phyloP scores from a whole-genome alignment of 495 filamentous ascomycete species.

The Friedmanniomyces simplex region DNA sequence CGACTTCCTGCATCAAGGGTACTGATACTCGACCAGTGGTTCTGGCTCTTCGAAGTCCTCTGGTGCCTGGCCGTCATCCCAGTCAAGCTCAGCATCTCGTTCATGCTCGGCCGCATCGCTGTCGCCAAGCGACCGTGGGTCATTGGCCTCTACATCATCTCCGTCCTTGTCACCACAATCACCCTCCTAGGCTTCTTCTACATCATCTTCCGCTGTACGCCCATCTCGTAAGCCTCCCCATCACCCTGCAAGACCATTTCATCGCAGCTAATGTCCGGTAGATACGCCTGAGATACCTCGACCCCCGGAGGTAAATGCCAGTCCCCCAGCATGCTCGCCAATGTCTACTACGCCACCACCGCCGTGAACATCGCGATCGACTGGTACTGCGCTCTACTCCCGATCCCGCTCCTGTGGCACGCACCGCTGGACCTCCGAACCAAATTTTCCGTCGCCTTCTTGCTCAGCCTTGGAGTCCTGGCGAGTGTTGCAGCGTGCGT shows the following conservation, averaged over 20 bases:
- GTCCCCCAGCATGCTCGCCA: neutral
- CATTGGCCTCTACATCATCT: neutral
- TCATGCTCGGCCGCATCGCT: constrained; percentile 10
- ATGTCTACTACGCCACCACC: constrained; percentile 3
- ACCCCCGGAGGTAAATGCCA: neutral
- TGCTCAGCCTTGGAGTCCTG: constrained; percentile 3
- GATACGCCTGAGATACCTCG: neutral
- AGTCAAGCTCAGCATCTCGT: constrained; percentile 8
- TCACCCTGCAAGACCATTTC: neutral
- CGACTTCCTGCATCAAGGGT: neutral
- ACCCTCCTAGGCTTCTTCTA: neutral
- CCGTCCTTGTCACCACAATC: neutral
- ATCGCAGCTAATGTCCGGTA: neutral
- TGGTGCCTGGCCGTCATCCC: constrained; percentile 4
- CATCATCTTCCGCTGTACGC: constrained; percentile 8
- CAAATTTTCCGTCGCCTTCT: constrained; percentile 4
- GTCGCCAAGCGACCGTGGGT: neutral
- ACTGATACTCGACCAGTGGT: constrained; percentile 1
- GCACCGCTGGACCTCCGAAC: neutral
- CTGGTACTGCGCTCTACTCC: constrained; percentile 9
- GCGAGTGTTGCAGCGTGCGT: constrained; percentile 4
- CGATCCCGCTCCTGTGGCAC: constrained; percentile 4
- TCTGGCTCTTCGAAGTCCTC: constrained; percentile 8
- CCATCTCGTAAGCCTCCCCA: neutral
- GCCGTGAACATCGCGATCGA: constrained; percentile 7